Percentiles rank a stretch among this genome's conserved stretches.
Conservation (phyloP, 345 rosid species). For the Pelargonium nanum region DNA sequence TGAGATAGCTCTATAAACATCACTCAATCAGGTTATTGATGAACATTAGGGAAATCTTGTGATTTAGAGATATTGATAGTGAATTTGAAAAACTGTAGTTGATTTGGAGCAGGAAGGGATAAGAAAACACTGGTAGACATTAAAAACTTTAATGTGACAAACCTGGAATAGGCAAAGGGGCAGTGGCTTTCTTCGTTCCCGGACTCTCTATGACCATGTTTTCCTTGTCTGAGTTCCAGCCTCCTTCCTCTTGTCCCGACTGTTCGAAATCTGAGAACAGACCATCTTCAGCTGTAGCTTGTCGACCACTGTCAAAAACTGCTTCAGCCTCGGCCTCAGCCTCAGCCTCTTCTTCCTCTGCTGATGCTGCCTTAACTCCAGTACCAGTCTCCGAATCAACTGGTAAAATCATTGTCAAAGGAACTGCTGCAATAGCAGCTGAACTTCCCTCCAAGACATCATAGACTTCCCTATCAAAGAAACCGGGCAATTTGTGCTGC, state of each 20-base stretch:
- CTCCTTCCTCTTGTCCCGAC: slow-evolving; percentile 5
- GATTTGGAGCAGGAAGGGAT: no score
- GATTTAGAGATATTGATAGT: no score
- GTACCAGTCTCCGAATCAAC: slow-evolving; percentile 1
- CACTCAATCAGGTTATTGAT: no score
- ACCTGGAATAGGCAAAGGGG: slow-evolving; percentile 13
- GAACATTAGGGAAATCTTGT: no score
- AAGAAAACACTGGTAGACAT: no score
- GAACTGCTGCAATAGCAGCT: slow-evolving; percentile 15
- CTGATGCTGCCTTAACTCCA: slow-evolving; percentile 5
- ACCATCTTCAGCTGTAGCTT: slow-evolving; percentile 2
- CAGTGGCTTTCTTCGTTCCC: neutral
- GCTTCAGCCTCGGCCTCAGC: slow-evolving; percentile 1
- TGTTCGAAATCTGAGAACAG: slow-evolving; percentile 9
- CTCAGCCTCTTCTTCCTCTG: neutral
- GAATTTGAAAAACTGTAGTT: no score
- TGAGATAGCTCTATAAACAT: no score
- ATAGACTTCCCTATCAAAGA: slow-evolving; percentile 23
- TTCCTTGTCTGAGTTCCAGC: slow-evolving; percentile 13
- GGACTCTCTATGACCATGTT: slow-evolving; percentile 3
- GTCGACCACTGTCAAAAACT: slow-evolving; percentile 5
- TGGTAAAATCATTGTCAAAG: slow-evolving; percentile 12
- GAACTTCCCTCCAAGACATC: slow-evolving; percentile 12
- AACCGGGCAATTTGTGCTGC: slow-evolving; percentile 24
- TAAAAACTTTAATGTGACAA: no score